phyloP scores from a whole-genome alignment of 306 rosid species.

The Lathyrus sativus region DNA sequence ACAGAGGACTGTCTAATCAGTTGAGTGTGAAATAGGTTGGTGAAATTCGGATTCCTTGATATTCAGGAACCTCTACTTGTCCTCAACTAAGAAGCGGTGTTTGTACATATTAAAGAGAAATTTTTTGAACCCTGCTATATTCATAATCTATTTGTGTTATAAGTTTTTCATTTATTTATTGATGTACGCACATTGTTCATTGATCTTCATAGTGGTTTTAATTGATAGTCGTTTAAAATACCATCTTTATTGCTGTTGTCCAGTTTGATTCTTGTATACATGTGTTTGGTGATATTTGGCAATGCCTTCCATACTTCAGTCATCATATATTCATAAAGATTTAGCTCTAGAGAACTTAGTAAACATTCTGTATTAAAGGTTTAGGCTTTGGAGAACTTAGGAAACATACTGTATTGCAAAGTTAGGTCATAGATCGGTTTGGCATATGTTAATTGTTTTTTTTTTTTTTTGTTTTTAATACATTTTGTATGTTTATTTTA shows the following conservation, averaged over 20 bases:
- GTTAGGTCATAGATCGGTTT: conserved; percentile 15
- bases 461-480: neutral
- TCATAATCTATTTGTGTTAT: conserved; percentile 15
- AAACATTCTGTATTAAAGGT: conserved; percentile 3
- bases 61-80: conserved; percentile 31
- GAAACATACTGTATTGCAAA: conserved; percentile 1
- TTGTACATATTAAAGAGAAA: conserved; percentile 7
- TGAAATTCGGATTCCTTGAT: conserved; percentile 30
- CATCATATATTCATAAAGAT: conserved; percentile 10
- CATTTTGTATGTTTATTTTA: conserved; percentile 3
- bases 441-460: conserved; percentile 15
- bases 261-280: conserved; percentile 16
- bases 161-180: too few species aligned
- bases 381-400: neutral
- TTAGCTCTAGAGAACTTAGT: neutral
- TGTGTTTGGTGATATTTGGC: conserved; percentile 2
- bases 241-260: neutral
- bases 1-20: conserved; percentile 4
- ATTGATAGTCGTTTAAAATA: neutral
- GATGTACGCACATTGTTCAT: too few species aligned
- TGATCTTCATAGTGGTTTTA: too few species aligned
- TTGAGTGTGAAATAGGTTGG: conserved; percentile 17
- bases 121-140: conserved; percentile 28
- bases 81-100: conserved; percentile 9
- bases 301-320: conserved; percentile 9